Evolutionary conservation across 2,329 filamentous ascomycete genomes (phyloP), one percentile per base, ranked within the genome.

Genomic region (Lecanicillium sp.): DNA sequence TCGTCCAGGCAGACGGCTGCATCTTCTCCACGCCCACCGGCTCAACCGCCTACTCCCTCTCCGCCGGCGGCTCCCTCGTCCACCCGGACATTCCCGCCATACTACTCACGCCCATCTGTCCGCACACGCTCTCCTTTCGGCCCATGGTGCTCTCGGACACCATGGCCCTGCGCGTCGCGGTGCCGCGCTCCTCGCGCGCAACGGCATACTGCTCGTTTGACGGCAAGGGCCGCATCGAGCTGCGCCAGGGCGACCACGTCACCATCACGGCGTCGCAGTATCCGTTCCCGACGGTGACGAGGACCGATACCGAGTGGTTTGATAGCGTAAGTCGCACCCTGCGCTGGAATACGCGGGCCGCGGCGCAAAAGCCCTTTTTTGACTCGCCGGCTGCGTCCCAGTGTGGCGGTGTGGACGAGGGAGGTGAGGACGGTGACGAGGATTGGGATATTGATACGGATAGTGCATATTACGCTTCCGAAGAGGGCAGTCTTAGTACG

Each of bases 131-230:
- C 13, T 95, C 87, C 12, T 98, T 98, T 76, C 80, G 92, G 9
- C 92, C 92, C 25, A 96, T 98, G 92, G 85, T 98, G 7, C 78
- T 98, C 35, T 94, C 88, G 35, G 92, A 98, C 64, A 92, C 85
- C 40, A 86, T 95, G 71, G 80, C 89, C 13, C 77, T 98, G 44
- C 86, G 89, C 36, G 85, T 98, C 37, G 83, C 84, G 5, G 81
- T 98, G 11, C 92, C 92, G 1, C 73, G 75, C 45, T 80, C 82
- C 53, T 94, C 86, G 29, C 84, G 92, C 33, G 90, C 89, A 13
- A 95, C 88, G 0, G 92, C 92, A 1, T 95, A 95, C 69, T 95
- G 90, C 57, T 87, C 88, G 29, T 98, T 98, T 57, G 92, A 98
- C 57, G 92, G 92, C 60, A 98, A 96, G 62, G 89, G 88, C 40